Evolutionary conservation across 306 rosid genomes (phyloP).

Genomic region (Pterocarpus santalinus): DNA sequence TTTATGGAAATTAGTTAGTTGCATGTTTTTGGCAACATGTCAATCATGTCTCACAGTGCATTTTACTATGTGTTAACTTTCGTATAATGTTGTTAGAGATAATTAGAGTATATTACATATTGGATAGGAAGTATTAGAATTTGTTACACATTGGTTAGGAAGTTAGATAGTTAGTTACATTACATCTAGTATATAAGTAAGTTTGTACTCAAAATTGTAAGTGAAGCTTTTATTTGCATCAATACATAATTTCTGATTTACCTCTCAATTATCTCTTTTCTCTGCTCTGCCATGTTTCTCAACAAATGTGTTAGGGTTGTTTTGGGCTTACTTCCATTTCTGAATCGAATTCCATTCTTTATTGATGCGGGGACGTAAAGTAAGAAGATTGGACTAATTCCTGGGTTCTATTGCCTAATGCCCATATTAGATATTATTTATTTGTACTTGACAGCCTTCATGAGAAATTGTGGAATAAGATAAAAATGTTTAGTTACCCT

Average conservation of each 20-base stretch:
- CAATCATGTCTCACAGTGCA: not conserved
- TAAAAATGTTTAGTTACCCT: conserved; percentile 7
- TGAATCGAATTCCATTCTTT: not conserved
- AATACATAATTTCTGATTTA: too few relatives aligned
- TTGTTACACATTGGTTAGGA: too few relatives aligned
- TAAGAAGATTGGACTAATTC: conserved; percentile 22
- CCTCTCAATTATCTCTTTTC: too few relatives aligned
- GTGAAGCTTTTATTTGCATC: too few relatives aligned
- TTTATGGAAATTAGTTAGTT: conserved; percentile 20
- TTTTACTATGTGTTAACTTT: not conserved
- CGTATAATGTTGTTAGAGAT: too few relatives aligned
- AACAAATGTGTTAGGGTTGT: not conserved
- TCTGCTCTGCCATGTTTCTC: too few relatives aligned
- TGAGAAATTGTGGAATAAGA: not conserved
- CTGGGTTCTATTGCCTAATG: not conserved
- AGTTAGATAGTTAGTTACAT: too few relatives aligned
- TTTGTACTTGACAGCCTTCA: not conserved
- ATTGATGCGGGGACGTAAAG: not conserved
- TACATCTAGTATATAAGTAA: too few relatives aligned
- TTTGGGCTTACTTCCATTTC: not conserved
- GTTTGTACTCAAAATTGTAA: too few relatives aligned
- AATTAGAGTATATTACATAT: too few relatives aligned
- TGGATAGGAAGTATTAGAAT: too few relatives aligned
- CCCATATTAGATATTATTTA: not conserved
- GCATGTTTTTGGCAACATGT: not conserved